Conservation (phyloP, 345 rosid genomes). For the Salix arbutifolia region DNA sequence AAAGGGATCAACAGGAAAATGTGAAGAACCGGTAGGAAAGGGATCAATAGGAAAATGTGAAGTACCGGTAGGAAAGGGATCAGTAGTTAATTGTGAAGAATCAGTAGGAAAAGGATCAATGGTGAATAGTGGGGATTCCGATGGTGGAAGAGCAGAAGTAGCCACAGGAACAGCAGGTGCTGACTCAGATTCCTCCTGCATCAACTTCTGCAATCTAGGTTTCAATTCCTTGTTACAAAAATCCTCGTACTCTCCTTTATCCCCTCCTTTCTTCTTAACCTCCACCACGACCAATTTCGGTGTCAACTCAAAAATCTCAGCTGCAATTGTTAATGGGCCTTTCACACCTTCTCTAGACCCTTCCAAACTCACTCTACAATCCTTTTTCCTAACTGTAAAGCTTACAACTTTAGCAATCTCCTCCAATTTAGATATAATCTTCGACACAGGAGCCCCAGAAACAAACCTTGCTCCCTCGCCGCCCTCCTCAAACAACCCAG, state of each 20-base stretch:
- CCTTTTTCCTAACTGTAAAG: slow-evolving; percentile 42
- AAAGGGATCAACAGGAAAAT: background rate
- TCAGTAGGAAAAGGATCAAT: slow-evolving; percentile 2
- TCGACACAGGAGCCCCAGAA: slow-evolving; percentile 36
- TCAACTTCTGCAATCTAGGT: slow-evolving; percentile 67
- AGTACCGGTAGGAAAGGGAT: background rate
- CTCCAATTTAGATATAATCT: slow-evolving; percentile 35
- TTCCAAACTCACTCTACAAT: slow-evolving; percentile 37
- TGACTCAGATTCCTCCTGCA: slow-evolving; percentile 48
- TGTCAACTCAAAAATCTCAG: slow-evolving; percentile 38
- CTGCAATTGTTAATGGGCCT: slow-evolving; percentile 37
- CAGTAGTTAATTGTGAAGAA: background rate
- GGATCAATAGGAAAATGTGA: background rate
- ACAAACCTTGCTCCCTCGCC: slow-evolving; percentile 33
- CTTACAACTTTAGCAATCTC: slow-evolving; percentile 40
- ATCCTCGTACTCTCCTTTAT: slow-evolving; percentile 74
- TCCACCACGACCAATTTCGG: slow-evolving; percentile 69
- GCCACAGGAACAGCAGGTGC: slow-evolving; percentile 5
- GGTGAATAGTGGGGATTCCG: slow-evolving; percentile 7
- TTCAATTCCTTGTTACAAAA: slow-evolving; percentile 64
- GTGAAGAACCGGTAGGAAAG: background rate
- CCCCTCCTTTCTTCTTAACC: slow-evolving; percentile 85
- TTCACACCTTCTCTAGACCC: slow-evolving; percentile 35
- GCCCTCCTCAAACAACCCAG: slow-evolving; percentile 38
- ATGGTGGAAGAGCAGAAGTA: background rate